Conservation (phyloP, 805 yeast genomes). For the Yamadazyma akitaensis region DNA sequence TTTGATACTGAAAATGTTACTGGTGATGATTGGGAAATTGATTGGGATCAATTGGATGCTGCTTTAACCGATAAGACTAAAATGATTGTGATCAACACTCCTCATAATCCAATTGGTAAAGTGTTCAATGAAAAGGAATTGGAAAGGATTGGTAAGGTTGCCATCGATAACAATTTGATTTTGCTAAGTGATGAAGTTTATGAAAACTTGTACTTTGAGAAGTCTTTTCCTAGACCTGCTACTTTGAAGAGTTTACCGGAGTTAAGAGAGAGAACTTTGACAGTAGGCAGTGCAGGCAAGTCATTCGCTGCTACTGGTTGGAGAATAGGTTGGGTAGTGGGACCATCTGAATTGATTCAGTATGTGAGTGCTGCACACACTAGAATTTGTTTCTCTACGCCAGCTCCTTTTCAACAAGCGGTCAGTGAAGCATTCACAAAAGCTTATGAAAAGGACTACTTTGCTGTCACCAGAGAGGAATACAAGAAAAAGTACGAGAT, state of each 20-base stretch:
- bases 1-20: conserved; percentile 59
- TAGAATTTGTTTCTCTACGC: conserved; percentile 87
- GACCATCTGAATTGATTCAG: conserved; percentile 74
- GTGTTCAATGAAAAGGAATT: conserved; percentile 78
- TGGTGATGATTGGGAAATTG: conserved; percentile 85
- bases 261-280: conserved; percentile 70
- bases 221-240: conserved; percentile 77
- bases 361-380: conserved; percentile 89
- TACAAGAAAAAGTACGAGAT: conserved; percentile 72
- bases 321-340: conserved; percentile 96
- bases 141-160: conserved; percentile 69
- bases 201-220: conserved; percentile 76
- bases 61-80: conserved; percentile 77
- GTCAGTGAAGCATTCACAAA: conserved; percentile 69
- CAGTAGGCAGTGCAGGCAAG: conserved; percentile 97
- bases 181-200: conserved; percentile 93
- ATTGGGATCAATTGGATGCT: conserved; percentile 70
- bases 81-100: conserved; percentile 84
- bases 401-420: conserved; percentile 92
- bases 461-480: conserved; percentile 60
- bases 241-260: conserved; percentile 66
- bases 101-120: conserved; percentile 96
- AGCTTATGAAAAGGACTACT: conserved; percentile 65
- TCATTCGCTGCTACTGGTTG: conserved; percentile 99
- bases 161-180: conserved; percentile 78